Base-by-base conservation (phyloP, 2,329 filamentous ascomycete species). In the Pleurostoma richardsiae region DNA sequence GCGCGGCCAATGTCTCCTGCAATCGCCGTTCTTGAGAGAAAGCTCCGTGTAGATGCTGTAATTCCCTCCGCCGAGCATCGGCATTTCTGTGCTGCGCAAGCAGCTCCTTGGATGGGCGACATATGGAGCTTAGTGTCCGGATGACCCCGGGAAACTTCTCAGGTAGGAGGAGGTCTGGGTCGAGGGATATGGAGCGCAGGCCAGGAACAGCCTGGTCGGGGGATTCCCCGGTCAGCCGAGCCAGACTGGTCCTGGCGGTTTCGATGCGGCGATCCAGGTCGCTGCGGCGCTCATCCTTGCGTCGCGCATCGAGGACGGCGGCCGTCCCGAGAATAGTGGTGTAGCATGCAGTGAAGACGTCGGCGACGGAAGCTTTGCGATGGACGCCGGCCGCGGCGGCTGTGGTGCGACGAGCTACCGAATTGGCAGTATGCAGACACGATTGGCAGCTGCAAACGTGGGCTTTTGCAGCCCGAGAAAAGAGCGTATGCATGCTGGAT, bases 281-380 rank as follows among this genome's bases (percentile, higher is more conserved):
- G 51, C 71, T 71, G 41, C 77, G 73, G 51, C 80, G 72, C 39
- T 70, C 68, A 45, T 79, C 72, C 59, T 88, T 88, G 30, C 67
- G 61, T 29, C 72, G 69, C 5, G 79, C 77, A 60, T 90, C 86
- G 30, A 79, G 68, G 3, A 85, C 68, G 8, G 83, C 76, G 2
- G 83, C 84, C 3, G 80, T 79, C 4, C 81, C 83, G 56, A 87
- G 78, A 45, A 85, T 76, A 31, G 82, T 79, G 29, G 84, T 84
- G 58, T 88, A 88, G 60, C 77, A 79, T 38, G 85, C 79, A 28
- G 84, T 87, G 59, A 85, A 73, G 49, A 83, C 52, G 65, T 82
- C 70, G 64, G 74, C 66, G 57, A 72, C 63, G 39, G 70, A 71
- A 40, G 74, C 63, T 53, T 74, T 75, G 45, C 76, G 74, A 56